Base-by-base conservation (phyloP, 169 alveolate genomes). In the Plasmodium reichenowi region DNA sequence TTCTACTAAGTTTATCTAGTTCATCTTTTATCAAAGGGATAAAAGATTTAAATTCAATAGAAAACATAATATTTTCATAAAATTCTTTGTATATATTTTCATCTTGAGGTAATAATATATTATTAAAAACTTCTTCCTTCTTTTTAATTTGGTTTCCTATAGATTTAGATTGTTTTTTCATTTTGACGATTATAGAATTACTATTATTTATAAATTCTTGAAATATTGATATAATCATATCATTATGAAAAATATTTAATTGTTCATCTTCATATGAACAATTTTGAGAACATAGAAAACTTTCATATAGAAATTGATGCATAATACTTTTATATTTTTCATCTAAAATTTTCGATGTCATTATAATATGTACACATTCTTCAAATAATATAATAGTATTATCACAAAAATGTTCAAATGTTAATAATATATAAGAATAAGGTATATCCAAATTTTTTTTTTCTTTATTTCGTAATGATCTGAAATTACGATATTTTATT, bases 231-330 rank as follows among this genome's bases (percentile, higher is more conserved):
- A 54, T 72, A 8, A 72, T 32, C n/a, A 72, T 50, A 12, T 72
- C 83, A 20, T 72, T 54, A 52, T 48, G 32, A 72, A 72, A 72
- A 24, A 72, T 59, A 59, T 72, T 38, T 15, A 72, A 20, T 67
- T 67, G 17, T 1, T 72, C 47, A 13, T 72, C 83, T 52, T 22
- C 50, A 52, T 29, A 32, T 26, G 83, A 32, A 66, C 83, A 72
- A 26, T 43, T 38, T 47, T 72, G 68, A 7, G 24, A 29, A 32
- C 83, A 72, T 72, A 72, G 22, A 72, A 72, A 72, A 59, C n/a
- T 72, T 54, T 59, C 64, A 72, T 72, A 72, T 72, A 47, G 20
- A 59, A 72, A 72, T n/a, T 72, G 83, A 59, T 72, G 83, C 83
- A 72, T 47, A 72, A 72, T 48, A 38, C 83, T 72, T 47, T 72